Evolutionary conservation across 306 rosid species (phyloP).

Genomic region (Castanea crenata): DNA sequence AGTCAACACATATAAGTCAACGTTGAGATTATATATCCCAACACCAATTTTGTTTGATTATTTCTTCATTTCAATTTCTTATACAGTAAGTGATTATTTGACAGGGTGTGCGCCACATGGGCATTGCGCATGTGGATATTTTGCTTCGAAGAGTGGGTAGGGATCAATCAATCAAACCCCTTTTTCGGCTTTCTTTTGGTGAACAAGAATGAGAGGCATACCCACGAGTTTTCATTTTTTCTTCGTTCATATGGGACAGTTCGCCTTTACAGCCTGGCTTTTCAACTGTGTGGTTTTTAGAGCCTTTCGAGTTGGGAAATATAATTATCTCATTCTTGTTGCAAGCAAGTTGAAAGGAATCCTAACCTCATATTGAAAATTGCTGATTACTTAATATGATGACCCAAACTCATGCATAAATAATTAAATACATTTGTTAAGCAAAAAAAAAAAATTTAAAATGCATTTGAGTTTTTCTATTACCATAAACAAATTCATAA

Average conservation of each 20-base stretch:
- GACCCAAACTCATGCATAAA: neutral
- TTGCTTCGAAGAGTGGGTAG: conserved; percentile 30
- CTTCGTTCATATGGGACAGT: conserved; percentile 6
- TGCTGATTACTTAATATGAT: no score
- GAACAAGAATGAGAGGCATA: neutral
- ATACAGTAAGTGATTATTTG: conserved; percentile 2
- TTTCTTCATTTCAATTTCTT: neutral
- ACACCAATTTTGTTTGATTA: neutral
- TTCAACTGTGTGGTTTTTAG: neutral
- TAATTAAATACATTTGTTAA: no score
- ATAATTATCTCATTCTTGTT: neutral
- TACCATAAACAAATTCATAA: no score
- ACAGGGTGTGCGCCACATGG: conserved; percentile 28
- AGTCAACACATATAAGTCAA: conserved; percentile 14
- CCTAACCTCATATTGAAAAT: neutral
- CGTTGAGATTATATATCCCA: neutral
- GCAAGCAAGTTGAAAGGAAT: conserved; percentile 20
- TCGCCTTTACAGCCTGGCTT: conserved; percentile 18
- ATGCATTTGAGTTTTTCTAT: no score
- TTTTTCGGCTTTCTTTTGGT: neutral
- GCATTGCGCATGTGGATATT: conserved; percentile 17
- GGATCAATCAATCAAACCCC: conserved; percentile 1
- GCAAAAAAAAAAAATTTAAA: no score
- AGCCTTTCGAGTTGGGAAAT: neutral
- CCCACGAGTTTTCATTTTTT: neutral